Evolutionary conservation across 176 grass and related monocot species (phyloP).

Genomic region (maize (Zea mays)): Zm-B73-REFERENCE-NAM-5.0 NC_050096.1:16129501-16130000

Average conservation of each 20-base stretch:
- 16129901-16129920: neutral
- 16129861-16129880: neutral
- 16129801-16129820: constrained; percentile 8
- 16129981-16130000: neutral
- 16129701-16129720: no score
- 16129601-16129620: neutral
- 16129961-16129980: constrained; percentile 16
- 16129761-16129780: neutral
- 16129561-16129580: neutral
- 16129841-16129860: constrained; percentile 33
- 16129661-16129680: neutral
- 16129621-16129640: neutral
- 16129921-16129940: neutral
- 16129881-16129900: no score
- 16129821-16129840: constrained; percentile 10
- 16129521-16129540: neutral
- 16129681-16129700: neutral
- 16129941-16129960: neutral
- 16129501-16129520: neutral
- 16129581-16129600: neutral
- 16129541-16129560: constrained; percentile 16
- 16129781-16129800: neutral
- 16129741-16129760: no score
- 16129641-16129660: neutral
- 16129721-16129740: no score